Evolutionary conservation across 2,329 filamentous ascomycete species (phyloP), one percentile per base, ranked within the genome.

Genomic region (Cytospora mali): DNA sequence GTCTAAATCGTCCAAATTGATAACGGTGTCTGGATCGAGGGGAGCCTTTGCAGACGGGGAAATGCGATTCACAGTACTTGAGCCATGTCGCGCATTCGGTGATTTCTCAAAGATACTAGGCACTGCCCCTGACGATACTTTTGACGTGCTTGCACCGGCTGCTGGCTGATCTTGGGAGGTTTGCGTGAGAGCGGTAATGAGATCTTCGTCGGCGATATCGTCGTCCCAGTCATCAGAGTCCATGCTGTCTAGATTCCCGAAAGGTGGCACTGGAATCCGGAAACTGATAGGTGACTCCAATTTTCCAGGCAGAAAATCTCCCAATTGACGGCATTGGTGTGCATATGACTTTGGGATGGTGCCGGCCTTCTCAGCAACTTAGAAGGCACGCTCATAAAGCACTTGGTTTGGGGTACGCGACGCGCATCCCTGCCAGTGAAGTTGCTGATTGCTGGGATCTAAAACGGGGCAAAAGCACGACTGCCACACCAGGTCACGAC

Each of bases 201-300:
- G 76, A 67, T 89, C 88, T 69, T 88, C 88, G 65, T 91, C 88
- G 58, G 84, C 81, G 58, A 89, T 81, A 66, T 84, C 82, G 65
- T 86, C 86, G 63, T 86, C 86, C 70, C 86, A 89, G 52, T 88
- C 85, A 67, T 89, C 85, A 64, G 77, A 80, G 64, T 84, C 80
- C 83, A 84, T 84, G 52, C 52, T 68, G 52, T 57, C 58, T 33
- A 50, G 64, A 11, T 23, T 13, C 29, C 27, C 35, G n/a, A n/a
- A n/a, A n/a, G n/a, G n/a, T 29, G 35, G 28, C 28, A 48, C 50
- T n/a, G 33, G 33, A 28, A 9, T 33, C n/a, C 50, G 31, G 10
- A 27, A 16, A 29, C 13, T 21, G 35, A 29, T 54, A 13, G 50
- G 35, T 49, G 50, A n/a, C 25, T 11, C 21, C 18, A 46, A n/a